Evolutionary conservation across 2,329 filamentous ascomycete genomes (phyloP), one percentile per base, ranked within the genome.

Genomic region (Parastagonospora avenae): DNA sequence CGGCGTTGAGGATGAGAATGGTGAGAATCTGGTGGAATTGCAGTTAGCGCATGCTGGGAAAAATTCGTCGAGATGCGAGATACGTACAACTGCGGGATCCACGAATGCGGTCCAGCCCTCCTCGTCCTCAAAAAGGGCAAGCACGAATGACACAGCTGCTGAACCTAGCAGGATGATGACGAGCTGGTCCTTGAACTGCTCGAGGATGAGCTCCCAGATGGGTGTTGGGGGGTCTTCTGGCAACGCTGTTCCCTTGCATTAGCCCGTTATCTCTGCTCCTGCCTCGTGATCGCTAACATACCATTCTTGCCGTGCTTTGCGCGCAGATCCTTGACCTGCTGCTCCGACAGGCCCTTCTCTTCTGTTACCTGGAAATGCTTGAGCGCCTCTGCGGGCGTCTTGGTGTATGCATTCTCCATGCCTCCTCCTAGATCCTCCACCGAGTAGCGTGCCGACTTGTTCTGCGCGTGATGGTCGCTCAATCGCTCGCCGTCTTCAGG

Each of bases 101-200:
- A 99, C 94, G 74, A 99, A 99, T 31, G 93, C 94, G 58, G 92
- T 92, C 92, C 92, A 97, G 66, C 92, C 94, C 66, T 92, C 91
- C 55, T 90, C 90, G 38, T 94, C 89, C 73, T 99, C 94, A 63
- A 99, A 92, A 10, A 99, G 82, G 24, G 94, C 94, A 55, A 99
- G 81, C 24, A 92, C 86, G 72, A 99, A 97, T 2, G 94, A 97
- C 31, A 99, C 88, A 15, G 89, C 91, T 9, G 94, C 94, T 32
- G 93, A 97, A 47, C 86, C 94, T 42, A 99, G 84, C 16, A 99
- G 82, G 64, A 99, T 99, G 46, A 99, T 84, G 62, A 99, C 94
- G 41, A 99, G 85, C 76, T 99, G 94, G 73, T 99, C 94, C 77
- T 99, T 97, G 83, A 99, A 99, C 75, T 99, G 94, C 78, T 99